These are phyloP conservation scores for Danielia oregonensis DNA, from an alignment of 805 yeast species.

Conservation along the genomic window DNA sequence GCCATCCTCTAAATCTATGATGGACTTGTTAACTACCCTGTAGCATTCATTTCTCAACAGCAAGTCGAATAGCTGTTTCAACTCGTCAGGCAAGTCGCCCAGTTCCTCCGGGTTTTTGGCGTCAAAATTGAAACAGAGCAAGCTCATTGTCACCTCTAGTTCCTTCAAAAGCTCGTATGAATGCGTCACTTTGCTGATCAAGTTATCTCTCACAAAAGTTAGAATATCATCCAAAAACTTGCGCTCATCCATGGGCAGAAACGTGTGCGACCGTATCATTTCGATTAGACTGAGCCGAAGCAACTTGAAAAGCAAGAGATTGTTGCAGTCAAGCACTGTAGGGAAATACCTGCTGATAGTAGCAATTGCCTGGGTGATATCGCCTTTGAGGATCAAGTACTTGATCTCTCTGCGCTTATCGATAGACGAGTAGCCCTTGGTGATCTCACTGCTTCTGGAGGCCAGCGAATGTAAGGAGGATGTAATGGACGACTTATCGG, in stretches of 20 bases:
- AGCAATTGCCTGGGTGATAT: constrained; percentile 55
- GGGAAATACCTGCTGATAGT: constrained; percentile 60
- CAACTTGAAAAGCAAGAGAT: constrained; percentile 66
- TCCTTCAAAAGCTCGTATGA: constrained; percentile 62
- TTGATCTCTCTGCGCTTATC: constrained; percentile 52
- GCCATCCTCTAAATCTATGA: constrained; percentile 35
- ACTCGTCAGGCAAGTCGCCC: constrained; percentile 48
- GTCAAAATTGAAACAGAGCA: constrained; percentile 52
- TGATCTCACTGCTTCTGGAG: background rate
- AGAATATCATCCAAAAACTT: constrained; percentile 52
- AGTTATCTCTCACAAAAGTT: constrained; percentile 55
- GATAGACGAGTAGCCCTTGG: constrained; percentile 47
- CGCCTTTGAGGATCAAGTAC: constrained; percentile 52
- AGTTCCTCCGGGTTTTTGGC: constrained; percentile 32
- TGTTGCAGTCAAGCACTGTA: constrained; percentile 58
- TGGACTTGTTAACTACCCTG: constrained; percentile 63
- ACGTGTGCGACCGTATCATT: constrained; percentile 58
- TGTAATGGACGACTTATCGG: background rate
- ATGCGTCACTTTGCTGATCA: constrained; percentile 58
- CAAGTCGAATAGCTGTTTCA: constrained; percentile 54
- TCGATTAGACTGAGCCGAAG: constrained; percentile 74
- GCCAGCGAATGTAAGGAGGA: no score
- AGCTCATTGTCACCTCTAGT: constrained; percentile 79
- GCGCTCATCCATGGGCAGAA: constrained; percentile 10
- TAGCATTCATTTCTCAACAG: constrained; percentile 65